Evolutionary conservation across 805 yeast genomes (phyloP), one percentile per base, ranked within the genome.

Genomic region (Debaryomyces prosopidis): DNA sequence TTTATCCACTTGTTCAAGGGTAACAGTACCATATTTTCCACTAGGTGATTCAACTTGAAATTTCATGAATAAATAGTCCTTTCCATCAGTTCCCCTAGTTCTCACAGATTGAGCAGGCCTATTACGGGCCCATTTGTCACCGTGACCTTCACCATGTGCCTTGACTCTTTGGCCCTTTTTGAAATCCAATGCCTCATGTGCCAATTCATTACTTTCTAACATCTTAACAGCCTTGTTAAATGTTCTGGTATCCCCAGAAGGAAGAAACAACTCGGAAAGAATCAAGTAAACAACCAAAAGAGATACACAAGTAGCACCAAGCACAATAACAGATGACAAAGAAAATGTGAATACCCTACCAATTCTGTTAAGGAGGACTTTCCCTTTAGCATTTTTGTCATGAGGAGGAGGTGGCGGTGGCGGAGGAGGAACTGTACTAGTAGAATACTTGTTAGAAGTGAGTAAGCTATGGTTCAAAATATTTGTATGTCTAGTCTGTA

Each of bases 201-300:
- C 84, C 32, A 63, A 64, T 40, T 76, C 75, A 62, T 85, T 88
- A 47, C 84, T 72, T 59, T 91, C 92, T 32, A 89, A 79, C 55
- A 87, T 68, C 10, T 80, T 77, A 27, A 90, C 90, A 2, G 96
- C 95, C 54, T 89, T 80, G 68, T 91, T 90, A 72, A 91, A 91
- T 2, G 95, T 81, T 52, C 85, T 87, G 0, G 96, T 91, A 60
- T 91, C 97, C 18, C 96, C 96, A 1, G 95, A 85, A 8, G 97
- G 97, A 39, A 91, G 78, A 52, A 89, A 81, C 27, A 91, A 68
- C 61, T 91, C 97, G 9, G 85, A 75, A n/a, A 86, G 77, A 17
- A 90, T 79, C 50, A 89, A 75, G 63, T 88, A 91, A 7, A 88
- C 73, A 16, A 90, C 77, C 80, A 46, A 84, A 63, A 38, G 83